phyloP scores from a whole-genome alignment of 2,329 filamentous ascomycete species.

The Diaporthe sp. region DNA sequence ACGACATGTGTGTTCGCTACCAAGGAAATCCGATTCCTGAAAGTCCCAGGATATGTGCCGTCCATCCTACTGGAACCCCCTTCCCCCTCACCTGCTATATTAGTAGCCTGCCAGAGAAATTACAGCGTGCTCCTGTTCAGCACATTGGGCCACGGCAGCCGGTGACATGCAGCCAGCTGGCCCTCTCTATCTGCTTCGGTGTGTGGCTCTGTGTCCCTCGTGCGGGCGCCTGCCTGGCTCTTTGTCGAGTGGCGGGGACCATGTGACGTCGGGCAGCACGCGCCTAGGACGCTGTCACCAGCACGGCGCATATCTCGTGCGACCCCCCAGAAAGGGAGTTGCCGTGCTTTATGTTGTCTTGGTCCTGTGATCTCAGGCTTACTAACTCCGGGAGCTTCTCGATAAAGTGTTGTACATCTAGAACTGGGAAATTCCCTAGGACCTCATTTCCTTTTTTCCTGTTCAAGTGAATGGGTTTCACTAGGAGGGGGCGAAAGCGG shows the following conservation, averaged over 20 bases:
- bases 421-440: too few species aligned
- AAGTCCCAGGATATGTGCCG: neutral
- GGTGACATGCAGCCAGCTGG: neutral
- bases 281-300: neutral
- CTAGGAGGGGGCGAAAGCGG: neutral
- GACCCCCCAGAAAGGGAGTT: neutral
- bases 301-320: neutral
- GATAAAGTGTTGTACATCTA: neutral
- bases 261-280: conserved; percentile 4
- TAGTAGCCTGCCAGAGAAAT: neutral
- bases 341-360: neutral
- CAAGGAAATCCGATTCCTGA: too few species aligned
- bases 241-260: conserved; percentile 1
- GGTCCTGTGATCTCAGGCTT: neutral
- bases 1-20: neutral
- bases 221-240: neutral
- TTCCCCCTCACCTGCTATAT: neutral
- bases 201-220: neutral
- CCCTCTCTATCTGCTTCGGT: neutral
- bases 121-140: neutral
- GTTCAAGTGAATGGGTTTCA: neutral
- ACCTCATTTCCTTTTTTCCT: neutral
- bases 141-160: neutral
- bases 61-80: neutral
- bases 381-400: neutral